phyloP scores from a whole-genome alignment of 768 basidiomycete genomes.

The Mycena pura region DNA sequence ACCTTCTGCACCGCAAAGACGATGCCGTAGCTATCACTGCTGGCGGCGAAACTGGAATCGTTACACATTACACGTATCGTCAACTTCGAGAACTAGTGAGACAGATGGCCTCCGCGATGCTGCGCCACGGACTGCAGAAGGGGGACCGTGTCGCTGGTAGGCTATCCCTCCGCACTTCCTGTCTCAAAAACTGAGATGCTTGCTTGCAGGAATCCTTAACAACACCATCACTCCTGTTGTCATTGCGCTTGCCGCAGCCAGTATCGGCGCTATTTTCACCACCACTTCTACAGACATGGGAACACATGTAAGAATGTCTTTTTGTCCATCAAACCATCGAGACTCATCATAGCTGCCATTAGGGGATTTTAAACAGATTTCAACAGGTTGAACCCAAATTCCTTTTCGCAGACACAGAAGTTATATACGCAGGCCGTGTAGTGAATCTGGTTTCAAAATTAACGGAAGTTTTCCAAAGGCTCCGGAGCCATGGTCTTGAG shows the following conservation, averaged over 20 bases:
- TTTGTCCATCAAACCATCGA: constrained; percentile 1
- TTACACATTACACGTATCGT: constrained; percentile 58
- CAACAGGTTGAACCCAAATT: constrained; percentile 76
- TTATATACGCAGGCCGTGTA: constrained; percentile 65
- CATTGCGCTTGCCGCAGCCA: constrained; percentile 70
- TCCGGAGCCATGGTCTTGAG: constrained; percentile 56
- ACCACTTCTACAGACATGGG: constrained; percentile 82
- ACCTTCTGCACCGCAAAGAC: constrained; percentile 64
- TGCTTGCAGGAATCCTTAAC: constrained; percentile 72
- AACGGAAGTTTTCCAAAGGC: constrained; percentile 55
- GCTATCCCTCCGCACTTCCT: neutral
- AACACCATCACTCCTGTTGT: constrained; percentile 66
- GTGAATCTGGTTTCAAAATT: constrained; percentile 64
- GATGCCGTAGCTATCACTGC: constrained; percentile 68
- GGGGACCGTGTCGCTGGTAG: constrained; percentile 76
- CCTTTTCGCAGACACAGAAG: constrained; percentile 72
- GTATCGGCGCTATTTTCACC: constrained; percentile 72
- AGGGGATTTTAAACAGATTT: constrained; percentile 68
- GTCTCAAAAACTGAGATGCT: neutral
- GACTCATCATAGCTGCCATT: neutral
- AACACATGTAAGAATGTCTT: constrained; percentile 60
- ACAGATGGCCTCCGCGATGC: constrained; percentile 62
- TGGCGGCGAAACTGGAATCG: constrained; percentile 57
- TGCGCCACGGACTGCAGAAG: constrained; percentile 57
- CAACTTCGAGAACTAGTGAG: constrained; percentile 62